A percentile compares a stretch with the other conserved stretches of the same genome.
Conservation (phyloP, 305 asterid species). For the Fraxinus floribunda region DNA sequence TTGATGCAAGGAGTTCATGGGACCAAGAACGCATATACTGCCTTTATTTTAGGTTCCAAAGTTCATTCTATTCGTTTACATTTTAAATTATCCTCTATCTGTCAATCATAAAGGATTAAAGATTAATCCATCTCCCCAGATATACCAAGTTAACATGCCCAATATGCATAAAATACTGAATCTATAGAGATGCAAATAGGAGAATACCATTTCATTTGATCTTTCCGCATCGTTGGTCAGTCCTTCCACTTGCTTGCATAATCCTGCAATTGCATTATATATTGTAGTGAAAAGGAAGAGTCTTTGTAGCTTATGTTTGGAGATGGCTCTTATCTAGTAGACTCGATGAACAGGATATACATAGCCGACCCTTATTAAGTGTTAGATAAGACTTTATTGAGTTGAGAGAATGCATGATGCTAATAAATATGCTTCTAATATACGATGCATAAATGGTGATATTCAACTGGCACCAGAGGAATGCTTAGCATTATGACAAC, state of each 20-base stretch:
- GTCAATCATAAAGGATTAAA: neutral
- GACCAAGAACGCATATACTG: neutral
- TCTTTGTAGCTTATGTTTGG: neutral
- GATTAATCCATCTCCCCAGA: neutral
- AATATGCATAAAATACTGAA: neutral
- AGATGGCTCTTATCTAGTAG: neutral
- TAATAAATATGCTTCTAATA: neutral
- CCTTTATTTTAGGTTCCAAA: neutral
- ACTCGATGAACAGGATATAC: neutral
- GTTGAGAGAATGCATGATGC: neutral
- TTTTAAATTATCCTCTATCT: neutral
- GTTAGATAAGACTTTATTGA: neutral
- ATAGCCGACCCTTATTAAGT: neutral
- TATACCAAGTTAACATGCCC: neutral
- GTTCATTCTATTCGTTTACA: neutral
- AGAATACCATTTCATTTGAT: conserved; percentile 84
- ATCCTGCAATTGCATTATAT: conserved; percentile 42
- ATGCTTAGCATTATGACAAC: neutral
- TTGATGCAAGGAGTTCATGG: neutral
- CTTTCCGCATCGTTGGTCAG: conserved; percentile 69
- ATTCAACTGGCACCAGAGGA: neutral
- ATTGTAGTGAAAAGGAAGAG: neutral
- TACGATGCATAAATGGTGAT: neutral
- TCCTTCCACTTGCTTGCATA: conserved; percentile 75
- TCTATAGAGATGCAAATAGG: neutral